Evolutionary conservation across 768 basidiomycete genomes (phyloP).

Genomic region (Saitozyma podzolica): DNA sequence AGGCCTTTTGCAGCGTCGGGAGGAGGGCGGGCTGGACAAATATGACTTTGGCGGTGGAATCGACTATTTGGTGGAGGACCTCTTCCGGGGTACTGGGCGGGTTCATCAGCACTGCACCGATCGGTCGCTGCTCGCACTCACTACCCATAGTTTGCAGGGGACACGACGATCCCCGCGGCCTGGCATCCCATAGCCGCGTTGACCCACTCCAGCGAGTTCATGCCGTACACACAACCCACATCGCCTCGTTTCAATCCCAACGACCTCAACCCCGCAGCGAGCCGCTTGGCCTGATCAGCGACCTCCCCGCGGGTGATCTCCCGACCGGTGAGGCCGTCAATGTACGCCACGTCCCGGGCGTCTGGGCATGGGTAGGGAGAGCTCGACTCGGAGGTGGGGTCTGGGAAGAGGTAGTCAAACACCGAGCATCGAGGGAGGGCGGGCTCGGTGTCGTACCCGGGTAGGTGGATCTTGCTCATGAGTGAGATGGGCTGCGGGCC

Average conservation of each 20-base stretch:
- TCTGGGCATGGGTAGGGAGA: constrained; percentile 17
- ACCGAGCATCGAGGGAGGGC: constrained; percentile 27
- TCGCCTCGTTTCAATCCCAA: constrained; percentile 58
- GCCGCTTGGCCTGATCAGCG: constrained; percentile 59
- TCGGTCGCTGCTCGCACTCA: constrained; percentile 14
- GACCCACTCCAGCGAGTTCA: constrained; percentile 66
- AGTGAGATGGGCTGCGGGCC: constrained; percentile 3
- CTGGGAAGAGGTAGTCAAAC: constrained; percentile 43
- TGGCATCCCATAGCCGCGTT: constrained; percentile 55
- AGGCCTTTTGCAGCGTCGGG: constrained; percentile 61
- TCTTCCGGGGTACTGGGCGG: constrained; percentile 66
- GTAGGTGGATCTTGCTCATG: constrained; percentile 10
- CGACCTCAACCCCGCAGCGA: constrained; percentile 63
- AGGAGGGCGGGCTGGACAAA: constrained; percentile 68
- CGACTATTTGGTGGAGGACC: constrained; percentile 68
- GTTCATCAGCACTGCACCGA: neutral
- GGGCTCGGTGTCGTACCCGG: constrained; percentile 16
- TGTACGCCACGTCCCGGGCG: constrained; percentile 60
- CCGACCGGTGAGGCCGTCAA: constrained; percentile 65
- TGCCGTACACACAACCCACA: constrained; percentile 63
- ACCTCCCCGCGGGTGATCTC: constrained; percentile 63
- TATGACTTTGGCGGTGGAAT: constrained; percentile 66
- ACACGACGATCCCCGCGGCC: constrained; percentile 68
- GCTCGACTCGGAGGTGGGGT: neutral
- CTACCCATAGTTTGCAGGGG: constrained; percentile 63